phyloP scores from a whole-genome alignment of 2,329 filamentous ascomycete species.

The Escovopsis sp. region DNA sequence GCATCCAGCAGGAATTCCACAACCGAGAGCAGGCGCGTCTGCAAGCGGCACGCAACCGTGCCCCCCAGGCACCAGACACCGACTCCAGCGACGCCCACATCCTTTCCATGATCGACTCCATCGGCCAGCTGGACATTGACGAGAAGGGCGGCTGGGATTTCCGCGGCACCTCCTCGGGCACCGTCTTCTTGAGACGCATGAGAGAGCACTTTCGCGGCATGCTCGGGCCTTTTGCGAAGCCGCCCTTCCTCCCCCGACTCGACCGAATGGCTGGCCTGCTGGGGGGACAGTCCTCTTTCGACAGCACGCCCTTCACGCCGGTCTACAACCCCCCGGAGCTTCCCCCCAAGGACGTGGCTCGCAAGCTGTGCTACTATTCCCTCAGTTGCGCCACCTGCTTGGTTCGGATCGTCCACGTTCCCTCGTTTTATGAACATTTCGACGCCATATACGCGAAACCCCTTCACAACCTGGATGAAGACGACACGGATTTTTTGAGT shows the following conservation, averaged over 20 bases:
- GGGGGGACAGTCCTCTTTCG: constrained; percentile 53
- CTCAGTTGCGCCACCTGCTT: constrained; percentile 43
- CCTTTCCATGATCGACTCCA: constrained; percentile 88
- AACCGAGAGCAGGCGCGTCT: constrained; percentile 38
- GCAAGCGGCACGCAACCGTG: constrained; percentile 26
- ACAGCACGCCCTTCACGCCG: constrained; percentile 46
- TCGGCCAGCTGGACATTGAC: constrained; percentile 80
- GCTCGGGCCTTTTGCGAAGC: constrained; percentile 47
- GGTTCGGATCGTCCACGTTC: constrained; percentile 62
- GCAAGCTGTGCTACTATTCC: constrained; percentile 38
- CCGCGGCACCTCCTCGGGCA: constrained; percentile 81
- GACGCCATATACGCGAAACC: constrained; percentile 63
- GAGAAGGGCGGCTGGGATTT: constrained; percentile 91
- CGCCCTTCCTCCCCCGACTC: constrained; percentile 41
- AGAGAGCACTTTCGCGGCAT: constrained; percentile 74
- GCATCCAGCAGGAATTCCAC: constrained; percentile 54
- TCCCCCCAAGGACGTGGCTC: constrained; percentile 46
- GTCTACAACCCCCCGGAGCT: constrained; percentile 47
- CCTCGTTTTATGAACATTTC: constrained; percentile 64
- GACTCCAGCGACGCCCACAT: constrained; percentile 56
- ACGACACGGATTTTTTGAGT: constrained; percentile 55
- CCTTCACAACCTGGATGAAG: constrained; percentile 44
- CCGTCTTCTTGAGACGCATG: constrained; percentile 77
- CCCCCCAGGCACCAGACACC: constrained; percentile 16
- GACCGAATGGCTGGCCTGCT: constrained; percentile 38